Evolutionary conservation across 164 flowering plant species (phyloP), one percentile per base, ranked within the genome.

Genomic region (Vitis labrusca): DNA sequence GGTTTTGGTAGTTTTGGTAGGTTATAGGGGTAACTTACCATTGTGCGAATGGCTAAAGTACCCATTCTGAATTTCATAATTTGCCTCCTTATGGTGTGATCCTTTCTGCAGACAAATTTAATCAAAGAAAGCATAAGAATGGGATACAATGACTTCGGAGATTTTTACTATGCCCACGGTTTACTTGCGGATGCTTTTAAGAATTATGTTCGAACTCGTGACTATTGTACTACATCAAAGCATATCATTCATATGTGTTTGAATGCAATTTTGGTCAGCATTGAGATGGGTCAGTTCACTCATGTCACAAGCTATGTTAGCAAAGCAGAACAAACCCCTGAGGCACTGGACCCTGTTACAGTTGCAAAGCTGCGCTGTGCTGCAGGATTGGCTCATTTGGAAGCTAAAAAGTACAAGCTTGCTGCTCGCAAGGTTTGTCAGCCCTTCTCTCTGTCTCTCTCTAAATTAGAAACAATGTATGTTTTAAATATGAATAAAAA

Each of bases 141-240:
- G 98, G 99, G 99, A 44, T 92, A 90, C 79, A 93, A 96, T 83
- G 97, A 96, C 73, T 88, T 92, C 83, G 99, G 97, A 62, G 98
- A 96, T 59, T 96, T 88, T 68, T 85, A 84, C 78, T 93, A 89
- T 82, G 85, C 97, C 47, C 95, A 87, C 77, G 98, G 99, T 68
- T 73, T 75, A 13, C 92, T 93, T 53, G 92, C 81, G 27, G 99
- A 93, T 71, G 93, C 99, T 64, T 91, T 96, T 71, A 96, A 93
- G 79, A 86, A 67, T 74, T 93, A 88, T 78, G 86, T 90, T 17
- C 98, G 97, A 3, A 89, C 97, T 56, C 98, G 98, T 72, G 99
- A 96, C 81, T 93, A 96, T 75, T 96, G 99, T 81, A 93, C 97
- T 7, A 90, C 99, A 17, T 78, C 98, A 62, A 93, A 92, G 82